Evolutionary conservation across 768 basidiomycete genomes (phyloP).

Genomic region (Termitomyces sp.): DNA sequence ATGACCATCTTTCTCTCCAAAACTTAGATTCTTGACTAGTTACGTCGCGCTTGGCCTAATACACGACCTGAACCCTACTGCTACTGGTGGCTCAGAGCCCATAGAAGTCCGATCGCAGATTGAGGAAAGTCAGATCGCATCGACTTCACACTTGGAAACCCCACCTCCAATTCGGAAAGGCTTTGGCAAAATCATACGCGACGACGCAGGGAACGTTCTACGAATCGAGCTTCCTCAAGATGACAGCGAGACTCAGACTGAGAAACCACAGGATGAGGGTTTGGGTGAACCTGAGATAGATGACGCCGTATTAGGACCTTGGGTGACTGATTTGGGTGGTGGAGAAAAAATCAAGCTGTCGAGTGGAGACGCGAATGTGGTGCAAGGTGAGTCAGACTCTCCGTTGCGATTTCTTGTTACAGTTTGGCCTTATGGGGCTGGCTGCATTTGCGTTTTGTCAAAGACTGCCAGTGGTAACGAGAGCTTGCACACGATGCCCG

Average conservation of each 20-base stretch:
- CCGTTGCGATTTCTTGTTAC: slow-evolving; percentile 4
- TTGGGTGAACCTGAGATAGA: slow-evolving; percentile 36
- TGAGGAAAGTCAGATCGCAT: slow-evolving; percentile 14
- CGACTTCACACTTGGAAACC: slow-evolving; percentile 17
- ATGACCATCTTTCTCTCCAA: neutral
- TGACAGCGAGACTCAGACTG: slow-evolving; percentile 37
- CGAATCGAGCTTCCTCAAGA: slow-evolving; percentile 65
- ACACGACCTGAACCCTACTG: slow-evolving; percentile 62
- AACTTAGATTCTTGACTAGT: slow-evolving; percentile 34
- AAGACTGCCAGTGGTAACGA: neutral
- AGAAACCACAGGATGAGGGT: slow-evolving; percentile 39
- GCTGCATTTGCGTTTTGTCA: neutral
- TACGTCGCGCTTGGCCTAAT: slow-evolving; percentile 78
- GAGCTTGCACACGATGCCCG: slow-evolving; percentile 13
- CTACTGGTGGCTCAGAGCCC: slow-evolving; percentile 68
- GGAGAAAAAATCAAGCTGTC: slow-evolving; percentile 21
- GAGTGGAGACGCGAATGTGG: slow-evolving; percentile 27
- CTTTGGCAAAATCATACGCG: slow-evolving; percentile 80
- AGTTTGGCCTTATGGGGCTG: slow-evolving; percentile 15
- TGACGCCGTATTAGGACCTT: slow-evolving; percentile 31
- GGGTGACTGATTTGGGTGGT: slow-evolving; percentile 39
- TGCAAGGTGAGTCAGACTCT: slow-evolving; percentile 31
- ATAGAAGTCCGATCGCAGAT: slow-evolving; percentile 17
- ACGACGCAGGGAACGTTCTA: slow-evolving; percentile 73
- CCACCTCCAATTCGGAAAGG: slow-evolving; percentile 48